Base-by-base conservation (phyloP, 2,329 filamentous ascomycete species). In the Diaporthe nobilis region DNA sequence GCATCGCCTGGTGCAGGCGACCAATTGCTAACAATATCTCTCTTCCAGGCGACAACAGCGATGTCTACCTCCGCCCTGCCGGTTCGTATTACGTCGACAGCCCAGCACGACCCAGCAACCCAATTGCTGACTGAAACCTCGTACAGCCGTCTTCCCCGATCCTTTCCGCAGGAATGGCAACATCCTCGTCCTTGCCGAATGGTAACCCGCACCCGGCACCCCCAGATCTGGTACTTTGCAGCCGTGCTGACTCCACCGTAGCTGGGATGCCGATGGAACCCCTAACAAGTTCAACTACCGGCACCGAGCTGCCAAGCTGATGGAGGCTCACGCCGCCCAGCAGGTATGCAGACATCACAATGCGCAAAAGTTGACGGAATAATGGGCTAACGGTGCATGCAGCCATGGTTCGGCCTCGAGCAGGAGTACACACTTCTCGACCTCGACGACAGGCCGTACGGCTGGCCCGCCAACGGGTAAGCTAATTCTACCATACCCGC, bases 231-330 rank as follows among this genome's bases (percentile, higher is more conserved):
- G 28, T 7, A 7, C 28, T 8, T 37, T 28, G 44, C 44, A 9
- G n/a, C n/a, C 44, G 28, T 51, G 37, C 65, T 55, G 47, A 51
- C 31, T 37, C 8, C 9, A 13, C n/a, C 65, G 37, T 28, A 70
- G 65, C 87, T 98, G 95, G 94, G 95, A 96, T 84, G 89, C 94
- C 79, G 96, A 98, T 86, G 96, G 95, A 84, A 95, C 92, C 78
- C 97, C 97, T 86, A 99, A 98, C 93, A 96, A 98, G 87, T 98
- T 92, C 94, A 99, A 99, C 94, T 94, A 93, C 93, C 95, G 97
- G 81, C 94, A 98, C 85, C 96, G 98, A 83, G 94, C 93, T 82
- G 92, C 92, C 83, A 94, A 97, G 86, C 90, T 98, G 82, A 98
- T 98, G 95, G 92, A 97, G 86, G 90, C 92, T 78, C 92, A 98